These are phyloP conservation scores for Colletotrichum sublineola DNA, from an alignment of 2,329 filamentous ascomycete genomes.

Conservation along the genomic window DNA sequence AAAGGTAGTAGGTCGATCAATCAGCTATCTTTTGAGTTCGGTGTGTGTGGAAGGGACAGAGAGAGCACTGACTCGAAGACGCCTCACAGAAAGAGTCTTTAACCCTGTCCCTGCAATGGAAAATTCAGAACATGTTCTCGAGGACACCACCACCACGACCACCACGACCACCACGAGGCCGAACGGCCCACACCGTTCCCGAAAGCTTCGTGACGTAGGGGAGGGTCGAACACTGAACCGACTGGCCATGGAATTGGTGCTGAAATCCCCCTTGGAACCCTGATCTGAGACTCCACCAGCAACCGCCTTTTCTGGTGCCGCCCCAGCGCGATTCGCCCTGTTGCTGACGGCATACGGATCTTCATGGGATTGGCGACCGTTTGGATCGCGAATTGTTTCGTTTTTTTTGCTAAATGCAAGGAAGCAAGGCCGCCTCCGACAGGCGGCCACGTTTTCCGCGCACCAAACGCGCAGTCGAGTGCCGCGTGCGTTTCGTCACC, in stretches of 20 bases:
- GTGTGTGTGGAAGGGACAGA: background rate
- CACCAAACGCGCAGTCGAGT: background rate
- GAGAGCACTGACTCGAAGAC: background rate
- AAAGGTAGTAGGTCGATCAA: too few relatives aligned
- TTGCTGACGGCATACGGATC: background rate
- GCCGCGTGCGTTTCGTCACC: too few relatives aligned
- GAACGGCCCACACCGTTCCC: slow-evolving; percentile 1
- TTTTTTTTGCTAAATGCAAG: background rate
- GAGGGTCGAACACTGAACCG: background rate
- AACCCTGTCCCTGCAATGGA: background rate
- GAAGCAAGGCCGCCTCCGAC: too few relatives aligned
- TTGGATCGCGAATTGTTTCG: background rate
- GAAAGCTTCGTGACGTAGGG: background rate
- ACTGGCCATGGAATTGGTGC: background rate
- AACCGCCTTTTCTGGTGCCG: background rate
- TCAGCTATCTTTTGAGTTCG: too few relatives aligned
- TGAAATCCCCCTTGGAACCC: background rate
- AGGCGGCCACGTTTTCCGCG: background rate
- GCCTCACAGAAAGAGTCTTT: background rate
- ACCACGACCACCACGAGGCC: background rate
- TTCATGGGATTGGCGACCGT: background rate
- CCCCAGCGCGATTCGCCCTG: too few relatives aligned
- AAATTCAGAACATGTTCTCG: background rate
- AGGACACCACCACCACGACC: background rate
- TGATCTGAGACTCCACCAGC: too few relatives aligned